Conservation (phyloP, 495 filamentous ascomycete genomes). For the Lindgomyces ingoldianus region DNA sequence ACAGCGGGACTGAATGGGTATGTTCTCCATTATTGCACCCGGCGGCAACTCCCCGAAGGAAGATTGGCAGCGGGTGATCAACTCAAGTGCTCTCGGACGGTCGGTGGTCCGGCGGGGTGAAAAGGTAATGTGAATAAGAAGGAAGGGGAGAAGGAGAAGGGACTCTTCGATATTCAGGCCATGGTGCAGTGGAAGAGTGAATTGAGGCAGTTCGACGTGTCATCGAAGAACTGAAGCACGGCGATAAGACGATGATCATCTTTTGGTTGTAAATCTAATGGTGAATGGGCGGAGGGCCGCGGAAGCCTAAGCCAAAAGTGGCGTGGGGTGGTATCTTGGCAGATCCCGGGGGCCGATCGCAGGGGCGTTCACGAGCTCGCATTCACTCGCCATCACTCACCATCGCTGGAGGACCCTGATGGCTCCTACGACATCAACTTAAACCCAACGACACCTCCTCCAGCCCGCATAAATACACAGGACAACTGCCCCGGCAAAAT, state of each 20-base stretch:
- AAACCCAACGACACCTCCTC: background rate
- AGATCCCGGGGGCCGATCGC: conserved; percentile 15
- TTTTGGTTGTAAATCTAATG: background rate
- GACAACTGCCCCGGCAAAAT: background rate
- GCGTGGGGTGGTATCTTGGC: background rate
- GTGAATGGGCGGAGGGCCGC: conserved; percentile 3
- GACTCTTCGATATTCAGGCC: background rate
- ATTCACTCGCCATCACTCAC: background rate
- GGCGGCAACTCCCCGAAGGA: background rate
- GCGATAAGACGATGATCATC: background rate
- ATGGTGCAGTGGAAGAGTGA: background rate
- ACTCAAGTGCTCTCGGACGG: background rate
- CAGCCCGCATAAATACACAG: background rate
- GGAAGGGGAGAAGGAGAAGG: background rate
- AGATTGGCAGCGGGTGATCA: background rate
- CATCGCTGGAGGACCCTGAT: conserved; percentile 18
- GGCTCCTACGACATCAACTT: background rate
- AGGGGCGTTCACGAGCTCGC: background rate
- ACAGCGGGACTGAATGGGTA: background rate
- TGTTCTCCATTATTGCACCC: conserved; percentile 7
- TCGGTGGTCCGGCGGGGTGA: background rate
- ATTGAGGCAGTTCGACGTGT: conserved; percentile 11
- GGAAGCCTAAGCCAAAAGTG: conserved; percentile 4
- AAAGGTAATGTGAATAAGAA: background rate
- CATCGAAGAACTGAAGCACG: background rate